Conservation (phyloP, 495 filamentous ascomycete species). For the Acidomyces sp. region DNA sequence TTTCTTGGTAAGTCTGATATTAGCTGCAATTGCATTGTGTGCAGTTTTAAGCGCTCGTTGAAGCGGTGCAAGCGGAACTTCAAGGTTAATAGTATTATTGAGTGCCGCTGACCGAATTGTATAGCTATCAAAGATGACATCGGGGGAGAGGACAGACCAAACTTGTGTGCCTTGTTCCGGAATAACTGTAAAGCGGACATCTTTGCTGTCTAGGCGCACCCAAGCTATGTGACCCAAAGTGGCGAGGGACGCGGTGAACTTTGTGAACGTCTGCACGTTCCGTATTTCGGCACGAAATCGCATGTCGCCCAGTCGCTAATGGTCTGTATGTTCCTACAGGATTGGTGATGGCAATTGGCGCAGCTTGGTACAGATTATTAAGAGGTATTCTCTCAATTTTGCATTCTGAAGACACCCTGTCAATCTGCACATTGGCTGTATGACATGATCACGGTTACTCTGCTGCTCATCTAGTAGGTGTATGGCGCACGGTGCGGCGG, state of each 20-base stretch:
- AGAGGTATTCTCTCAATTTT: too few species aligned
- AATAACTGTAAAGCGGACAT: conserved; percentile 86
- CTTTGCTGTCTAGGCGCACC: conserved; percentile 75
- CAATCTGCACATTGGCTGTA: too few species aligned
- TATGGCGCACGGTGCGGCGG: too few species aligned
- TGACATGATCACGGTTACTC: too few species aligned
- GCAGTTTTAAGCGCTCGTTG: conserved; percentile 80
- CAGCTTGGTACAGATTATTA: too few species aligned
- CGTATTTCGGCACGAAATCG: conserved; percentile 40
- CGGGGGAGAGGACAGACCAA: conserved; percentile 50
- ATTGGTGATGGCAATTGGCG: too few species aligned
- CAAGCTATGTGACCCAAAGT: conserved; percentile 87
- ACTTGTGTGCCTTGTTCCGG: conserved; percentile 89
- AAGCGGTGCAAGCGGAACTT: conserved; percentile 69
- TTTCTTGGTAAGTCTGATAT: conserved; percentile 83
- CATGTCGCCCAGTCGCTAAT: conserved; percentile 19
- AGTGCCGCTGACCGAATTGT: conserved; percentile 65
- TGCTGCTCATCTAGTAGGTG: too few species aligned
- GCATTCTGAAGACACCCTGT: too few species aligned
- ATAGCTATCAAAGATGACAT: conserved; percentile 83
- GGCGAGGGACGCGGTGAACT: conserved; percentile 70
- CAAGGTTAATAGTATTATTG: conserved; percentile 84
- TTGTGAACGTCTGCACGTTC: conserved; percentile 74
- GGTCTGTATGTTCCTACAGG: neutral
- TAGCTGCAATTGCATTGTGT: conserved; percentile 57